Percentiles rank a stretch among this genome's conserved stretches.
Evolutionary conservation across 805 yeast genomes (phyloP).

Genomic region (Candida dajiaensis): DNA sequence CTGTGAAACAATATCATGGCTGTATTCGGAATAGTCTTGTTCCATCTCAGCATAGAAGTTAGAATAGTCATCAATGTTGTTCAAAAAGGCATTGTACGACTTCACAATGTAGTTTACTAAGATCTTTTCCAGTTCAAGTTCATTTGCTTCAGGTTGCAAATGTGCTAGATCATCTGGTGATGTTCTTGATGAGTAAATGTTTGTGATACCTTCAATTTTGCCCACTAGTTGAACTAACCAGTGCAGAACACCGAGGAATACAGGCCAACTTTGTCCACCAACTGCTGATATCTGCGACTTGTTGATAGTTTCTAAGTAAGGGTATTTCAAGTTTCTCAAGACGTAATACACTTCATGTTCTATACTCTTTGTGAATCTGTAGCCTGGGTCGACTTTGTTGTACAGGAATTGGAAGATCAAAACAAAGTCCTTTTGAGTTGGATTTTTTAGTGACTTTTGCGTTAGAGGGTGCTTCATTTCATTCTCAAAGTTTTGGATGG

Average conservation of each 20-base stretch:
- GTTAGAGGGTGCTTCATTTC: conserved; percentile 70
- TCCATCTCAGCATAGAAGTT: conserved; percentile 51
- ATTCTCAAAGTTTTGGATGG: conserved; percentile 59
- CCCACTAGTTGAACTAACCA: conserved; percentile 66
- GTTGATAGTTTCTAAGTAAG: conserved; percentile 73
- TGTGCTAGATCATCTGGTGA: conserved; percentile 24
- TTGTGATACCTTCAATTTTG: conserved; percentile 30
- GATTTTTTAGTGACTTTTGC: conserved; percentile 57
- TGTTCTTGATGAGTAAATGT: conserved; percentile 3
- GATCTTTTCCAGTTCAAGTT: conserved; percentile 34
- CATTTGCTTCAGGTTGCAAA: conserved; percentile 25
- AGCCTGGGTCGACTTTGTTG: conserved; percentile 72
- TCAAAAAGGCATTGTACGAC: conserved; percentile 62
- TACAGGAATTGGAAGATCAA: conserved; percentile 76
- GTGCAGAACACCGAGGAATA: conserved; percentile 72
- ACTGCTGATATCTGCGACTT: conserved; percentile 86
- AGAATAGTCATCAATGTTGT: conserved; percentile 56
- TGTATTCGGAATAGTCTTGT: conserved; percentile 45
- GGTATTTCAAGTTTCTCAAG: conserved; percentile 63
- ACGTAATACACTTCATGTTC: conserved; percentile 72
- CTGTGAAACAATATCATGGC: conserved; percentile 42
- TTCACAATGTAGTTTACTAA: conserved; percentile 57
- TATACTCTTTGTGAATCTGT: conserved; percentile 57
- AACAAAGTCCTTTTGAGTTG: conserved; percentile 84
- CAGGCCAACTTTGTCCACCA: conserved; percentile 86